Percentiles rank a stretch among this genome's conserved stretches.
Evolutionary conservation across 192 early-diverging fungal genomes (phyloP).

Genomic region (Podila verticillata): DNA sequence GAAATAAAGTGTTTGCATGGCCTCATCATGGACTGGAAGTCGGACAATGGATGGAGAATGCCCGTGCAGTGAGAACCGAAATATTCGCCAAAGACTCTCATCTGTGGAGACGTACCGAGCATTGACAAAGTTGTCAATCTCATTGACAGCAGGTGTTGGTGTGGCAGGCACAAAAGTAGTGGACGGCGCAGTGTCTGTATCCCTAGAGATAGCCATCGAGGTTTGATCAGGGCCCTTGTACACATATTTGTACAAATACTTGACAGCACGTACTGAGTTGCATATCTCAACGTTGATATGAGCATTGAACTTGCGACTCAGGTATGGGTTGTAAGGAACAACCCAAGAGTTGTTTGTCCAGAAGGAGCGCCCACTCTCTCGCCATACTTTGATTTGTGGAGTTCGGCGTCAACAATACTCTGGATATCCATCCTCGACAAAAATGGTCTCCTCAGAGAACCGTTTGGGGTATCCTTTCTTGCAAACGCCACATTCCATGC

Average conservation of each 20-base stretch:
- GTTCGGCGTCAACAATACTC: slow-evolving; percentile 5
- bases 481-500: slow-evolving; percentile 20
- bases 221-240: slow-evolving; percentile 25
- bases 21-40: slow-evolving; percentile 20
- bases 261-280: neutral
- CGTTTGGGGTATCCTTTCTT: slow-evolving; percentile 12
- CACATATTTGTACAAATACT: slow-evolving; percentile 31
- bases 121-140: slow-evolving; percentile 18
- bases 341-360: slow-evolving; percentile 26
- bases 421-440: slow-evolving; percentile 14
- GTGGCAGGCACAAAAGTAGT: too few species aligned
- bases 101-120: slow-evolving; percentile 31
- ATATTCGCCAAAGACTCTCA: slow-evolving; percentile 31
- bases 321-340: slow-evolving; percentile 26
- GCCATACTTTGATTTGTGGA: too few species aligned
- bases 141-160: neutral
- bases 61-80: slow-evolving; percentile 18
- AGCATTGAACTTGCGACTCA: slow-evolving; percentile 27
- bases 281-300: slow-evolving; percentile 47
- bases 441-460: neutral
- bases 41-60: slow-evolving; percentile 10
- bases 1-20: slow-evolving; percentile 20
- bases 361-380: neutral
- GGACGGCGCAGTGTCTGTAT: neutral
- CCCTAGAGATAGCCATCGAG: neutral